These are phyloP conservation scores for Dryadomyces sulphureus DNA, from an alignment of 2,329 filamentous ascomycete genomes.

Conservation along the genomic window DNA sequence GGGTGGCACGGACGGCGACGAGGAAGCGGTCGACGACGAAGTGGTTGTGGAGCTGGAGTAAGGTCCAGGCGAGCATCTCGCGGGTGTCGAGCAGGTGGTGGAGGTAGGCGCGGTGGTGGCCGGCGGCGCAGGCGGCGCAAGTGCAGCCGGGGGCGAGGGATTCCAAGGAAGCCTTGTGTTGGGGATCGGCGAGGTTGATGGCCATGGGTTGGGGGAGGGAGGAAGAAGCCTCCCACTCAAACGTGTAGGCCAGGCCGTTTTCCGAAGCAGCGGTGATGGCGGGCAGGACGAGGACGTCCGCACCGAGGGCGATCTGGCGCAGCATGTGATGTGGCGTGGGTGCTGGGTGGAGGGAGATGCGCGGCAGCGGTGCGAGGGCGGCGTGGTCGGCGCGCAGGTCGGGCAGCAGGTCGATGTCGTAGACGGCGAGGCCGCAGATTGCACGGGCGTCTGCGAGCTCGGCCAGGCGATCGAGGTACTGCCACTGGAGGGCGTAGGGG, in stretches of 20 bases:
- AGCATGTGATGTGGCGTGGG: conserved; percentile 63
- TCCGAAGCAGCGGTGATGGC: conserved; percentile 55
- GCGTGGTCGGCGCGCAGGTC: conserved; percentile 45
- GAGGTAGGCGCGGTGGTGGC: conserved; percentile 75
- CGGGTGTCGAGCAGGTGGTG: conserved; percentile 79
- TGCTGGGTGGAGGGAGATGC: conserved; percentile 58
- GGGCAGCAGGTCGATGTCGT: conserved; percentile 54
- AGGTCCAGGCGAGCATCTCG: conserved; percentile 92
- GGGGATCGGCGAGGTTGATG: conserved; percentile 58
- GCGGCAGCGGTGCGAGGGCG: conserved; percentile 46
- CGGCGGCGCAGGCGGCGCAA: conserved; percentile 69
- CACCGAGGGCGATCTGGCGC: conserved; percentile 57
- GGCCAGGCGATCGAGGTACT: conserved; percentile 61
- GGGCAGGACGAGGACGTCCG: conserved; percentile 66
- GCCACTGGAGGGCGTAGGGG: conserved; percentile 57
- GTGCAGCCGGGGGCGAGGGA: conserved; percentile 50
- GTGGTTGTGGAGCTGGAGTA: conserved; percentile 88
- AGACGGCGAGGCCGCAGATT: conserved; percentile 65
- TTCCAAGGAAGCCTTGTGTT: conserved; percentile 44
- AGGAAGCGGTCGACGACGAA: conserved; percentile 62
- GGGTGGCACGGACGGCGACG: conserved; percentile 46
- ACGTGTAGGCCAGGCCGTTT: conserved; percentile 69
- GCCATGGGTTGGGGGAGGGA: conserved; percentile 40
- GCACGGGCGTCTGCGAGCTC: conserved; percentile 19
- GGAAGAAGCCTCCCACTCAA: conserved; percentile 39